phyloP scores from a whole-genome alignment of 2,329 filamentous ascomycete genomes.

The Verticillium isaacii region DNA sequence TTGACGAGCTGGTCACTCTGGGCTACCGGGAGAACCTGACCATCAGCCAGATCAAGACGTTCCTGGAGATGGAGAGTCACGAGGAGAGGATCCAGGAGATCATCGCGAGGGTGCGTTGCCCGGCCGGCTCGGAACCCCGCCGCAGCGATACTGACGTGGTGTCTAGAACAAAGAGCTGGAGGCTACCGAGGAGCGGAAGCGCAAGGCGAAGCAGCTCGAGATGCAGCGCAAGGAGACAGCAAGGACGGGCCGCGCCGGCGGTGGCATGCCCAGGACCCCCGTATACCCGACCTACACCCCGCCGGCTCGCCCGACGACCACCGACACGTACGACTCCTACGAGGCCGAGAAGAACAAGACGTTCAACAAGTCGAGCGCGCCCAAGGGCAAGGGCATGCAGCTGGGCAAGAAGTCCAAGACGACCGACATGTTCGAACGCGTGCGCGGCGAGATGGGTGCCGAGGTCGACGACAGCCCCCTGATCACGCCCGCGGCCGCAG shows the following conservation, averaged over 20 bases:
- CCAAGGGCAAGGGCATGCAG: slow-evolving; percentile 97
- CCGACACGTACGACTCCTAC: slow-evolving; percentile 87
- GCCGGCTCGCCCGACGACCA: slow-evolving; percentile 65
- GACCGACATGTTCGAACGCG: slow-evolving; percentile 94
- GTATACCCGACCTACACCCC: slow-evolving; percentile 87
- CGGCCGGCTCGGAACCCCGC: slow-evolving; percentile 3
- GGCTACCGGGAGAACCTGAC: slow-evolving; percentile 96
- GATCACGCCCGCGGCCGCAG: slow-evolving; percentile 51
- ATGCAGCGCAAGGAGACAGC: slow-evolving; percentile 97
- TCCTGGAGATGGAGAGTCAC: slow-evolving; percentile 98
- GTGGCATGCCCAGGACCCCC: slow-evolving; percentile 62
- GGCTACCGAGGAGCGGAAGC: slow-evolving; percentile 95
- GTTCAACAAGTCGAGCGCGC: slow-evolving; percentile 62
- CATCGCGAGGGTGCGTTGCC: slow-evolving; percentile 69
- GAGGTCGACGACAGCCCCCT: slow-evolving; percentile 76
- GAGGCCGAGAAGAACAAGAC: slow-evolving; percentile 97
- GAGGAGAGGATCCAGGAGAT: slow-evolving; percentile 99
- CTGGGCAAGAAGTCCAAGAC: slow-evolving; percentile 98
- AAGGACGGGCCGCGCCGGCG: slow-evolving; percentile 61
- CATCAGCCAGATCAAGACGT: slow-evolving; percentile 96
- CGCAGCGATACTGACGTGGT: slow-evolving; percentile 10
- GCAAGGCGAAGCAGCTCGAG: slow-evolving; percentile 97
- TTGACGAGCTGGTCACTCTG: slow-evolving; percentile 93
- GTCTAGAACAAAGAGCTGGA: slow-evolving; percentile 94
- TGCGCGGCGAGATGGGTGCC: slow-evolving; percentile 84